Conservation (phyloP, 495 filamentous ascomycete genomes). For the Staphylotrichum tortipilum region DNA sequence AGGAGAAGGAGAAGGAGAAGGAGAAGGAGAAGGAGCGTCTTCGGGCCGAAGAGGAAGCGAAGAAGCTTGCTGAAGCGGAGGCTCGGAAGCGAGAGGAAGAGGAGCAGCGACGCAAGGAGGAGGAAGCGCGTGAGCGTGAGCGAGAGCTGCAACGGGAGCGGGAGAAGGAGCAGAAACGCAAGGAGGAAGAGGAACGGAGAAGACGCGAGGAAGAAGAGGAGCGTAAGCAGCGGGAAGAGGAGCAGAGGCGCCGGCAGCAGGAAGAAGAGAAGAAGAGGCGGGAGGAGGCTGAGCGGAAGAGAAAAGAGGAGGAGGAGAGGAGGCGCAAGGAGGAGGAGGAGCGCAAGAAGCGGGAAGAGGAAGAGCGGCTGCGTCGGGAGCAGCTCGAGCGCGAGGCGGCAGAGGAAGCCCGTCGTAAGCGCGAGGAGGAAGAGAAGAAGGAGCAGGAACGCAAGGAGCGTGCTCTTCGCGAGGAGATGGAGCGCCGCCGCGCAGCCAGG, state of each 20-base stretch:
- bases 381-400: conserved; percentile 33
- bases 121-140: conserved; percentile 34
- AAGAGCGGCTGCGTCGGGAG: conserved; percentile 36
- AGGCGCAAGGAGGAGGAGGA: conserved; percentile 29
- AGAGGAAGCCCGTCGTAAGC: conserved; percentile 36
- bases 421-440: conserved; percentile 31
- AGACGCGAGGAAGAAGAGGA: conserved; percentile 39
- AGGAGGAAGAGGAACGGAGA: conserved; percentile 34
- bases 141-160: conserved; percentile 37
- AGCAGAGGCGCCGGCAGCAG: conserved; percentile 18
- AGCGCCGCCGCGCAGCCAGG: conserved; percentile 44
- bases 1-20: conserved; percentile 28
- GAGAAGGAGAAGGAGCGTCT: conserved; percentile 25
- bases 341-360: conserved; percentile 28
- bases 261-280: conserved; percentile 29
- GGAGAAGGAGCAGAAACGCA: conserved; percentile 14
- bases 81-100: conserved; percentile 4
- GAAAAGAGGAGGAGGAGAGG: conserved; percentile 27
- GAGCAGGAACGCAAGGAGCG: conserved; percentile 26
- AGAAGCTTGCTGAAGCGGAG: neutral
- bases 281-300: conserved; percentile 40
- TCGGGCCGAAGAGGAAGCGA: conserved; percentile 15
- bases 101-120: conserved; percentile 16
- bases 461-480: conserved; percentile 47
- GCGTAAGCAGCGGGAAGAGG: conserved; percentile 32